These are phyloP conservation scores for Plasmodium cynomolgi DNA, from an alignment of 169 alveolate genomes.

Conservation along the genomic window DNA sequence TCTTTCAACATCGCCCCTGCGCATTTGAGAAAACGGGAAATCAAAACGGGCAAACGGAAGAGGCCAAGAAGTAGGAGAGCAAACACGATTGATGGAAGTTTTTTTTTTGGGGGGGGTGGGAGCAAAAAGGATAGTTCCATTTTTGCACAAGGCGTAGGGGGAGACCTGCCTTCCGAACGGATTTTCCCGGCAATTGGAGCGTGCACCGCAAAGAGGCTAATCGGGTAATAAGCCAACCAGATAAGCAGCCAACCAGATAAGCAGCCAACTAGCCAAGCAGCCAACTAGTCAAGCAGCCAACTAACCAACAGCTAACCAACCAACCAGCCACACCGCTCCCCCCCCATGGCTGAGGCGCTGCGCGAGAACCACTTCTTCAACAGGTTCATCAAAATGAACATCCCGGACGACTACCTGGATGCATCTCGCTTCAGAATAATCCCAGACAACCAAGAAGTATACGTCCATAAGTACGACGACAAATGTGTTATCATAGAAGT, in stretches of 20 bases:
- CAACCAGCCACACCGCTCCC: neutral
- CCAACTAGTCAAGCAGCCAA: neutral
- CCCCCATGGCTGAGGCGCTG: conserved; percentile 19
- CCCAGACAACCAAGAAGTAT: conserved; percentile 75
- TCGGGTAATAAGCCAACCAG: neutral
- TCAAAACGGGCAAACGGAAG: neutral
- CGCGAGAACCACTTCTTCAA: conserved; percentile 35
- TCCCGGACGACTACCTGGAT: conserved; percentile 41
- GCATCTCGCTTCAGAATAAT: conserved; percentile 32
- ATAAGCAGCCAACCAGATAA: neutral
- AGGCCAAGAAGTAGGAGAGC: neutral
- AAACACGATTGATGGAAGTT: neutral
- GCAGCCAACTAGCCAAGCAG: neutral
- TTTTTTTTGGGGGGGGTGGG: neutral
- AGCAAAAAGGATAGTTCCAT: neutral
- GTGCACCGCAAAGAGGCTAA: neutral
- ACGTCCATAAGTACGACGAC: conserved; percentile 49
- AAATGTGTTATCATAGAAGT: conserved; percentile 56
- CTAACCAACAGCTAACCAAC: too few relatives aligned
- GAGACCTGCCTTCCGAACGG: neutral
- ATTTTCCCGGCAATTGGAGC: neutral
- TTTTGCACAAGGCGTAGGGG: neutral
- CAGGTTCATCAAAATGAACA: conserved; percentile 41
- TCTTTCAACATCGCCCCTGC: neutral
- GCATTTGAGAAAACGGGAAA: neutral